Base-by-base conservation (phyloP, 345 rosid species). In the Leavenworthia alabamica region DNA sequence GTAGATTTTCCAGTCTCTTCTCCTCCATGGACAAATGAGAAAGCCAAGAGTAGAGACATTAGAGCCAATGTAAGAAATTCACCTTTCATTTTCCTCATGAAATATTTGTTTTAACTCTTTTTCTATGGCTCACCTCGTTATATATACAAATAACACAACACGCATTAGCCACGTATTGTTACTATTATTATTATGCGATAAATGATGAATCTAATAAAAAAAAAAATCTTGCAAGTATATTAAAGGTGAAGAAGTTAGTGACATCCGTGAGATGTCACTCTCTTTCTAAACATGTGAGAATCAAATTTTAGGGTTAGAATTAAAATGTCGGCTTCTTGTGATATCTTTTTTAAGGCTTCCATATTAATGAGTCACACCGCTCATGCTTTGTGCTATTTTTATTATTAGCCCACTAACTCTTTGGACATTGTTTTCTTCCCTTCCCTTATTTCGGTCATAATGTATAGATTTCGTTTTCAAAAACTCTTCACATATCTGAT, bases 1-100 rank as follows among this genome's bases (percentile, higher is more conserved):
- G 55, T 10, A 19, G 56, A 49, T 2, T 10, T 43, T 63, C 4
- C 53, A 22, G 59, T 22, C 37, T 62, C 69, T 46, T 15, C 68
- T 61, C 56, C 59, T 47, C 74, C 74, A 55, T 70, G 33, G 8
- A 62, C 74, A 29, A 48, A 41, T 8, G 70, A 70, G 58, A 63
- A 42, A 27, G 47, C 49, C 7, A 71, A 41, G 31, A 71, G 33
- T 17, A 71, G 52, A 49, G 15, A 49, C 19, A 50, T n/a, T 9
- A 57, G 45, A 32, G 47, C 48, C 20, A 71, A n/a, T 64, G 61
- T 9, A 2, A 48, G 24, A 41, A 49, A 49, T 48, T 57, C 40
- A 41, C 60, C 55, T 60, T 64, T 64, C 70, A 71, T 71, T 48
- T 47, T 39, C 23, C 41, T 63, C 20, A 20, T 54, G 56, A 39